phyloP scores from a whole-genome alignment of 1,284 basidiomycete genomes.

The Inonotus hispidus region DNA sequence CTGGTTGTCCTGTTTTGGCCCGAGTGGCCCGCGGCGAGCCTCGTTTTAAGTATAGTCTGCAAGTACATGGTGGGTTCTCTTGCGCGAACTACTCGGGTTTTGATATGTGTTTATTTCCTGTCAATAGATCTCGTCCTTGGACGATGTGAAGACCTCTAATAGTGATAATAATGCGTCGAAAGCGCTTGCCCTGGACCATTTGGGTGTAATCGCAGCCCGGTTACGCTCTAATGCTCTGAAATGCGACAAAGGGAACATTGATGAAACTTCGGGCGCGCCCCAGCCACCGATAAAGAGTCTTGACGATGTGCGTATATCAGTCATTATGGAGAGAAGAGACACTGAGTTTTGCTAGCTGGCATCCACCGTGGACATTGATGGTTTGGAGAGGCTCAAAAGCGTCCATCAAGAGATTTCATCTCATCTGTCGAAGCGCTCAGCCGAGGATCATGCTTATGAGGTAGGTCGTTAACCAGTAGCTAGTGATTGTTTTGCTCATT shows the following conservation, averaged over 20 bases:
- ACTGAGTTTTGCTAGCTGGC: constrained; percentile 44
- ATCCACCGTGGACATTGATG: constrained; percentile 42
- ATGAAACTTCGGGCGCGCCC: constrained; percentile 17
- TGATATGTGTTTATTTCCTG: background rate
- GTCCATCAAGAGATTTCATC: constrained; percentile 60
- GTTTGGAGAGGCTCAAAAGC: constrained; percentile 50
- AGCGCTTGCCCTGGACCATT: constrained; percentile 85
- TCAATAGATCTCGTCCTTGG: constrained; percentile 63
- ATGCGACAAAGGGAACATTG: constrained; percentile 34
- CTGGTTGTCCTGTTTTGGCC: constrained; percentile 89
- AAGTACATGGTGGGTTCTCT: constrained; percentile 69
- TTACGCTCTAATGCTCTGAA: constrained; percentile 60
- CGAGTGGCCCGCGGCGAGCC: constrained; percentile 91
- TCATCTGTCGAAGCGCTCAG: constrained; percentile 61
- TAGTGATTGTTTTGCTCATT: background rate
- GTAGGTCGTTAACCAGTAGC: constrained; percentile 35
- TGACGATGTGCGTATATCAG: constrained; percentile 52
- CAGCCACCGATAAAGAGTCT: constrained; percentile 44
- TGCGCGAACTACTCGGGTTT: background rate
- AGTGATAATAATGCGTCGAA: constrained; percentile 79
- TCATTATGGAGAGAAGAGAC: background rate
- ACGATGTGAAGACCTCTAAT: constrained; percentile 68
- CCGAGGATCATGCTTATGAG: constrained; percentile 74
- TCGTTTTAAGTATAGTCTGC: constrained; percentile 73
- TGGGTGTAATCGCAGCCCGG: constrained; percentile 86